Evolutionary conservation across 1,284 basidiomycete species (phyloP).

Genomic region (Rhodotorula sp.): DNA sequence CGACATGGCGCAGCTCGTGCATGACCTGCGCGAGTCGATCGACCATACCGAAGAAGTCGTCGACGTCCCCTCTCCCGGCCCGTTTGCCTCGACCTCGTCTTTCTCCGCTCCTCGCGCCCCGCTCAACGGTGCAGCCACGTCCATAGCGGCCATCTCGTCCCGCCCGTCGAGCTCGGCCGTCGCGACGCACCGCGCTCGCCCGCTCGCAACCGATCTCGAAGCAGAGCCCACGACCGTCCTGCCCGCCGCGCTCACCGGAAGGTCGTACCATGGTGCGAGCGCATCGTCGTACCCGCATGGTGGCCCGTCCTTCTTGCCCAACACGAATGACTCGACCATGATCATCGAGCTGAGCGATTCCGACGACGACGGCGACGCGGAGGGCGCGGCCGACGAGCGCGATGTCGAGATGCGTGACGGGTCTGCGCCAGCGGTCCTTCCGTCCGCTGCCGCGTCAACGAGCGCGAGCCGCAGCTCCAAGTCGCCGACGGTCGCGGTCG

Average conservation of each 20-base stretch:
- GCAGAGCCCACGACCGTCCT: neutral
- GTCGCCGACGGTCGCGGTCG: too few relatives aligned
- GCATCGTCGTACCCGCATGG: too few relatives aligned
- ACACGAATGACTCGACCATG: neutral
- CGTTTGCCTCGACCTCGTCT: neutral
- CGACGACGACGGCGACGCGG: neutral
- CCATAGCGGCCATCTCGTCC: neutral
- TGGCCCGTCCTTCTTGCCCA: too few relatives aligned
- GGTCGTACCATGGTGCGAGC: too few relatives aligned
- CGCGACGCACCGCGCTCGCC: neutral
- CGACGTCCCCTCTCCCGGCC: slow-evolving; percentile 5
- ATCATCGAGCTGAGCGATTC: slow-evolving; percentile 27
- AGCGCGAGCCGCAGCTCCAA: too few relatives aligned
- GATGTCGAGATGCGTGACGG: neutral
- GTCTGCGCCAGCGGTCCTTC: too few relatives aligned
- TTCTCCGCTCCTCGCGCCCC: neutral
- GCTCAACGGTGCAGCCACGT: neutral
- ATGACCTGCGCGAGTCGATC: slow-evolving; percentile 16
- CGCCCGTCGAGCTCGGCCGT: neutral
- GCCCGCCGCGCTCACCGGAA: too few relatives aligned
- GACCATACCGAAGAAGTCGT: slow-evolving; percentile 20
- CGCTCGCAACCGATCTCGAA: slow-evolving; percentile 27
- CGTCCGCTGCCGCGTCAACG: too few relatives aligned
- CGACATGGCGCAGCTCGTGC: neutral
- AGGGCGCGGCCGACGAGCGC: neutral